phyloP scores from a whole-genome alignment of 805 yeast genomes.

The Candida berthetii region DNA sequence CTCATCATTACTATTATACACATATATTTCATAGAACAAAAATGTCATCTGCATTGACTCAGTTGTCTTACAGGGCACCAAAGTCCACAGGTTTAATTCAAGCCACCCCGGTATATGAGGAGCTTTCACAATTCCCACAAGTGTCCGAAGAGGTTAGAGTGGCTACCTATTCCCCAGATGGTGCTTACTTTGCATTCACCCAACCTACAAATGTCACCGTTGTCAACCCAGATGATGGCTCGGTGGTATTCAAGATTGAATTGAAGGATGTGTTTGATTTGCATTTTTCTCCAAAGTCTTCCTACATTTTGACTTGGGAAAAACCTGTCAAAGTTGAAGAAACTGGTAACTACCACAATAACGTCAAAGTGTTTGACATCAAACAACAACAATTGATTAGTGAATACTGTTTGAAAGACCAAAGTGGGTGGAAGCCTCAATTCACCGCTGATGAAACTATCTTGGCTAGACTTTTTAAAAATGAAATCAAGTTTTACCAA shows the following conservation, averaged over 20 bases:
- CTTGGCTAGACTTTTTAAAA: constrained; percentile 53
- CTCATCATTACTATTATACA: too few relatives aligned
- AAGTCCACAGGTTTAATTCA: constrained; percentile 46
- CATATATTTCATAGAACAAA: background rate
- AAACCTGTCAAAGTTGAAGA: constrained; percentile 70
- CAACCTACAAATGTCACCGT: constrained; percentile 55
- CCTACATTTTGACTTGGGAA: constrained; percentile 82
- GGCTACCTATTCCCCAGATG: constrained; percentile 63
- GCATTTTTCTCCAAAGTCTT: constrained; percentile 85
- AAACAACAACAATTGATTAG: constrained; percentile 40
- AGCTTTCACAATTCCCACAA: constrained; percentile 17
- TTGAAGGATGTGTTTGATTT: constrained; percentile 71
- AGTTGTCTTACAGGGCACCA: constrained; percentile 40
- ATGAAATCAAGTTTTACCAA: constrained; percentile 67
- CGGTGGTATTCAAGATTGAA: constrained; percentile 39
- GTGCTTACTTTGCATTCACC: constrained; percentile 64
- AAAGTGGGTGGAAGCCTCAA: constrained; percentile 91
- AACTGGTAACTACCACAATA: constrained; percentile 69
- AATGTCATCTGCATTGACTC: constrained; percentile 19
- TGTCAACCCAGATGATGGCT: constrained; percentile 48
- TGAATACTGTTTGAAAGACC: constrained; percentile 72
- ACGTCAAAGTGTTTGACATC: constrained; percentile 72
- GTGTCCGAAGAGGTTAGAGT: constrained; percentile 47
- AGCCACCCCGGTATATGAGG: constrained; percentile 34
- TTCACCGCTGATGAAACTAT: constrained; percentile 75